Conservation (phyloP, 75 land plant genomes). For the Chamaecyparis obtusa region DNA sequence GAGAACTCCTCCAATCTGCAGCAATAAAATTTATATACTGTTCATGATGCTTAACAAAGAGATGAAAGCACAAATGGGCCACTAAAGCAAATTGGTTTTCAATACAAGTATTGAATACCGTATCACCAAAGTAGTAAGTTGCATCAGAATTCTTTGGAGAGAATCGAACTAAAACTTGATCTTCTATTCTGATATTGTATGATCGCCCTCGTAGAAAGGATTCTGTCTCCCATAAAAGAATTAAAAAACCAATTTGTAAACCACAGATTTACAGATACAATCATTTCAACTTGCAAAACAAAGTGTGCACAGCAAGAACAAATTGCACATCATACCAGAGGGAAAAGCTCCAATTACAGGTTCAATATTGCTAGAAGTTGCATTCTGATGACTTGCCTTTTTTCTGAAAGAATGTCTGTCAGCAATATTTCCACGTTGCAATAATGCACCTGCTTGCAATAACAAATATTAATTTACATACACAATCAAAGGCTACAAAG, state of each 20-base stretch:
- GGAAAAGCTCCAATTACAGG: constrained; percentile 8
- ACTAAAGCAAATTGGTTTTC: neutral
- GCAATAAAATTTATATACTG: neutral
- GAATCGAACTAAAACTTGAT: constrained; percentile 87
- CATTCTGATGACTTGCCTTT: constrained; percentile 2
- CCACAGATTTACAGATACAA: neutral
- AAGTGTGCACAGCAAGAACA: neutral
- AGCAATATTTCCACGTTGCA: constrained; percentile 4
- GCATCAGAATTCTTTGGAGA: constrained; percentile 95
- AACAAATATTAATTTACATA: neutral
- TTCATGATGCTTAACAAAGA: neutral
- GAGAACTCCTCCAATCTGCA: constrained; percentile 94
- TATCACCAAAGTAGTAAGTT: constrained; percentile 86
- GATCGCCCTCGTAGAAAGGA: constrained; percentile 81
- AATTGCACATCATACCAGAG: constrained; percentile 3
- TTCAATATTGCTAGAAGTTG: neutral
- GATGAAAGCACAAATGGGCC: neutral
- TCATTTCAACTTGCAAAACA: neutral
- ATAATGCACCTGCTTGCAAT: constrained; percentile 1
- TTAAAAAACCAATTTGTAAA: neutral
- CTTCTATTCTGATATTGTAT: constrained; percentile 92
- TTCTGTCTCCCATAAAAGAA: constrained; percentile 46
- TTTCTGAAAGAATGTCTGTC: constrained; percentile 5
- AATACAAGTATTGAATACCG: constrained; percentile 36
- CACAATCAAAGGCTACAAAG: neutral